Base-by-base conservation (phyloP, 2,329 filamentous ascomycete species). In the Stagonosporopsis cucurbitacearum region DNA sequence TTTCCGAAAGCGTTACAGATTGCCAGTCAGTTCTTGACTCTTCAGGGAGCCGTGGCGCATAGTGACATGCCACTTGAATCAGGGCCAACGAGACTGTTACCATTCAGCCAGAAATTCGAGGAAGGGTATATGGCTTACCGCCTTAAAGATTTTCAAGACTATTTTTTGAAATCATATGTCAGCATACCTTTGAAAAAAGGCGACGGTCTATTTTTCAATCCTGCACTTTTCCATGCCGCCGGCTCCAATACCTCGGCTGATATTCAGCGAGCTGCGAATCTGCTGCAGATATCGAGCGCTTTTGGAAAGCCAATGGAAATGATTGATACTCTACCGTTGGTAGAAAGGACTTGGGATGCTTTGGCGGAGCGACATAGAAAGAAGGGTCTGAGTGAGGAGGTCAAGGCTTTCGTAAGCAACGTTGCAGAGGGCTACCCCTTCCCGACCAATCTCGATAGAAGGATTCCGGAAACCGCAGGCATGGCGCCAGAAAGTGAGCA, bases 291-390 rank as follows among this genome's bases (percentile, higher is more conserved):
- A 26, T 86, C 82, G 59, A 83, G 81, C 57, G 84, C 85, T 0
- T 85, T 88, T 64, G 86, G 85, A 0, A 87, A 86, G 65, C 77
- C 85, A 0, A 89, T 88, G 85, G 86, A 88, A 73, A 79, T 66
- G 0, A 77, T 88, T 9, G 83, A 88, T 62, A 75, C 79, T 0
- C 48, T 82, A 12, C 79, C 81, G 3, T 62, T 85, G 22, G 68
- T 85, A 2, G 77, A 80, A 40, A 68, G 48, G 20, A 79, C 74
- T 2, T 86, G 81, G 80, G 73, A 78, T 5, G 49, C 65, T 2
- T 30, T 84, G 36, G 53, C 39, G 30, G 57, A 58, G 7, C 67
- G 72, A 53, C 76, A 76, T 55, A 61, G 67, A 25, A 47, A 53
- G 5, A 39, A 79, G 20, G 78, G 79, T 0, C 25, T 79, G 50